Base-by-base conservation (phyloP, 306 rosid genomes). In the Cicer arietinum region DNA sequence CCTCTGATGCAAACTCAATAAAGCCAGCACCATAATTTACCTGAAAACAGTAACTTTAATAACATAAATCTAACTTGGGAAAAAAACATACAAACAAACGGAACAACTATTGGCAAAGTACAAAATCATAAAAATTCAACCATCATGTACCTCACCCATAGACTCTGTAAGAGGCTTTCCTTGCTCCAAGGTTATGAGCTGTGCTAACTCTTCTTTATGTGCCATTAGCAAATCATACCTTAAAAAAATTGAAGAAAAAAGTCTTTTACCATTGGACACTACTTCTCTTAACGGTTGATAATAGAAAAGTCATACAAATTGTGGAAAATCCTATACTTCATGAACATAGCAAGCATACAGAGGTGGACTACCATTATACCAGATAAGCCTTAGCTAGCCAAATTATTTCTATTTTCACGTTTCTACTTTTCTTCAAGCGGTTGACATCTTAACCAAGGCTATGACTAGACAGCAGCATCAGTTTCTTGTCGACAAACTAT, bases 121-220 rank as follows among this genome's bases (percentile, higher is more conserved):
- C 39, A 45, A 62, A 79, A 68, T 30, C 64, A 69, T 75, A 75
- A 67, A 70, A 63, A 8, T 39, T 56, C 81, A 71, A 54, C 57
- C 70, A 48, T 58, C 22, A 48, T 85, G 17, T 81, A 94, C 99
- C 99, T 92, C 99, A 30, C 89, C 98, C 69, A 90, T 9, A 76
- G 99, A 87, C 88, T 94, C 99, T 79, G 83, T 88, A 43, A 94
- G 81, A 75, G 99, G 97, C 82, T 94, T 94, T 58, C 99, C 99
- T 87, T 92, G 96, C 90, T 94, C 99, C 88, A 92, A 89, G 71
- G 99, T 94, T 69, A 94, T 89, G 73, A 94, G 95, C 60, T 94
- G 91, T 60, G 91, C 97, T 64, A 94, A 90, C 83, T 88, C 95
- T 81, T 94, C 93, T 77, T 88, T 89, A 84, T 92, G 92, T 56